Evolutionary conservation across 257 asterid genomes (phyloP).

Genomic region (Phtheirospermum japonicum): DNA sequence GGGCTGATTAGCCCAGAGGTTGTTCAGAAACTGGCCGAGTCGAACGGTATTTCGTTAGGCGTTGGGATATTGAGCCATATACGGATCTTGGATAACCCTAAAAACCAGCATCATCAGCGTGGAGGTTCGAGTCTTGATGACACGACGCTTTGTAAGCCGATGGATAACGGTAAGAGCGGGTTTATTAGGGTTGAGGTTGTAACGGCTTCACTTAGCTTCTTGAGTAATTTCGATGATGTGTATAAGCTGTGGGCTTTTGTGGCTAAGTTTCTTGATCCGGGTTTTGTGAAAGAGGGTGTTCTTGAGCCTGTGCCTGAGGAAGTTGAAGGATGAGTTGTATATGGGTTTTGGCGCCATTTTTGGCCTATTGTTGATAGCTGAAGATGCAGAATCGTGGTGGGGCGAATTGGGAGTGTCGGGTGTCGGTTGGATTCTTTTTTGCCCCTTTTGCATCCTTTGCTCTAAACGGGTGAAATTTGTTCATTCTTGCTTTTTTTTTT

Average conservation of each 20-base stretch:
- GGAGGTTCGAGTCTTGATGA: conserved; percentile 56
- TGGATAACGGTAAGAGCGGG: conserved; percentile 81
- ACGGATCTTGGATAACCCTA: conserved; percentile 56
- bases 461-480: conserved; percentile 47
- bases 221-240: conserved; percentile 91
- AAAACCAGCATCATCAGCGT: conserved; percentile 37
- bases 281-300: conserved; percentile 67
- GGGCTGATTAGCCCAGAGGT: conserved; percentile 75
- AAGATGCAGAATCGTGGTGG: background rate
- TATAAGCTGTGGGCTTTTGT: conserved; percentile 94
- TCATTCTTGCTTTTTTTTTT: conserved; percentile 61
- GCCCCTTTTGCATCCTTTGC: conserved; percentile 42
- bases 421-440: conserved; percentile 35
- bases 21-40: conserved; percentile 72
- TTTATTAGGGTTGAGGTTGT: conserved; percentile 92
- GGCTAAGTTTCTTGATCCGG: conserved; percentile 85
- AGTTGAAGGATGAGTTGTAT: conserved; percentile 48
- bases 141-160: conserved; percentile 87
- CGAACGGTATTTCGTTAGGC: conserved; percentile 60
- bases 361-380: too few species aligned
- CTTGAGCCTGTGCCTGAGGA: conserved; percentile 79
- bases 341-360: background rate
- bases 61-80: conserved; percentile 81
- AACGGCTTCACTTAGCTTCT: conserved; percentile 91
- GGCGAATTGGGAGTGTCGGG: conserved; percentile 25